These are phyloP conservation scores for Naganishia sp. DNA, from an alignment of 1,284 basidiomycete species.

Conservation along the genomic window DNA sequence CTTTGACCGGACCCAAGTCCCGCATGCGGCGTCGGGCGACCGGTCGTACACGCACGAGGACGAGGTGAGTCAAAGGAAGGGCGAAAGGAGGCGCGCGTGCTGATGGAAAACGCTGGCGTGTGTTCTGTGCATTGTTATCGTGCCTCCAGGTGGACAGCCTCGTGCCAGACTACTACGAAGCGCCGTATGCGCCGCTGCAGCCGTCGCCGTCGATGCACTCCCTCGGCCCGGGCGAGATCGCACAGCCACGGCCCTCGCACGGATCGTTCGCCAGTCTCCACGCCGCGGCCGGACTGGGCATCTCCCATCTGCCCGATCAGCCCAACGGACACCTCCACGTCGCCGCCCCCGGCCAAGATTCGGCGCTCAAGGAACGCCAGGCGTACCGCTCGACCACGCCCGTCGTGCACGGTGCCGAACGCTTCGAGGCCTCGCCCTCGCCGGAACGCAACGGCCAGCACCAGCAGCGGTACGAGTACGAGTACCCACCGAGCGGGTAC, in stretches of 20 bases:
- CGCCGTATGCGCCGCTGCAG: not conserved
- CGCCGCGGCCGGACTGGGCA: constrained; percentile 18
- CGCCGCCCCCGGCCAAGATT: not conserved
- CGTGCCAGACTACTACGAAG: constrained; percentile 16
- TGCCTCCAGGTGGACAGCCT: constrained; percentile 13
- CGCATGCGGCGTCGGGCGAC: constrained; percentile 4
- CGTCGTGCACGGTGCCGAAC: constrained; percentile 8
- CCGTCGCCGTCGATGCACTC: not conserved
- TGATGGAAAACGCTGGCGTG: constrained; percentile 11
- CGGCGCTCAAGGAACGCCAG: constrained; percentile 16
- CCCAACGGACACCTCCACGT: not conserved
- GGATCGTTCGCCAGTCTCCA: constrained; percentile 11
- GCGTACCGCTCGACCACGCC: constrained; percentile 23
- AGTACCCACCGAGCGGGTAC: constrained; percentile 5
- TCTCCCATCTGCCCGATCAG: constrained; percentile 11
- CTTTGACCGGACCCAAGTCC: constrained; percentile 10
- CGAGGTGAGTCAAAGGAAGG: constrained; percentile 6
- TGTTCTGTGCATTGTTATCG: not conserved
- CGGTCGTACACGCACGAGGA: constrained; percentile 1
- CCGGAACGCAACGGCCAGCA: not conserved
- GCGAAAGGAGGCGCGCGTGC: not conserved
- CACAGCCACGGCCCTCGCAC: constrained; percentile 7
- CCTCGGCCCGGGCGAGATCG: constrained; percentile 2
- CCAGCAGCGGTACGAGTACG: not conserved
- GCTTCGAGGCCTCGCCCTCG: constrained; percentile 13